Conservation (phyloP, 1,139 yeast species). For the Spencermartinsiella ligniputridi region DNA sequence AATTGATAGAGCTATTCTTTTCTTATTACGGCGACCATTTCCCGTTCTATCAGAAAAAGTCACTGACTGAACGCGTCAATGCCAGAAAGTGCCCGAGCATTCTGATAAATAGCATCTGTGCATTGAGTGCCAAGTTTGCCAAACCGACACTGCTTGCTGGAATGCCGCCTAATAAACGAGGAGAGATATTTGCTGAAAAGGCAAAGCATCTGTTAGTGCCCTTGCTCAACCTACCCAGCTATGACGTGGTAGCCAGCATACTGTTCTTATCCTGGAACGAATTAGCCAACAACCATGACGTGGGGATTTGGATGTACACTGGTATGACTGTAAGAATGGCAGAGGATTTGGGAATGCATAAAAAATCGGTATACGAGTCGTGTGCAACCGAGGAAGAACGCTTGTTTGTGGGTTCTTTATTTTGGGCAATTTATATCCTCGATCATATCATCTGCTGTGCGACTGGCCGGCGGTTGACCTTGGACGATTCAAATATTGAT, state of each 20-base stretch:
- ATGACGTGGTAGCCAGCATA: slow-evolving; percentile 19
- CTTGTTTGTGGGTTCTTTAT: background rate
- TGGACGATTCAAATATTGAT: slow-evolving; percentile 4
- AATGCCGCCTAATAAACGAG: slow-evolving; percentile 2
- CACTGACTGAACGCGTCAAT: slow-evolving; percentile 1
- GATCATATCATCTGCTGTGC: slow-evolving; percentile 10
- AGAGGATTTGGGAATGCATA: slow-evolving; percentile 20
- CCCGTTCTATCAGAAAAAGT: slow-evolving; percentile 2
- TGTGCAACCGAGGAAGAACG: slow-evolving; percentile 4
- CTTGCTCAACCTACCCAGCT: slow-evolving; percentile 17
- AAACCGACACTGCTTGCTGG: background rate
- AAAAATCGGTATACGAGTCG: slow-evolving; percentile 5
- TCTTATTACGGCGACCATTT: slow-evolving; percentile 6
- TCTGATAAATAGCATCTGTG: slow-evolving; percentile 5
- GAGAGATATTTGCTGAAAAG: slow-evolving; percentile 7
- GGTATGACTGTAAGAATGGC: slow-evolving; percentile 23
- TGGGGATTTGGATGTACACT: slow-evolving; percentile 21
- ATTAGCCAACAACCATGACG: slow-evolving; percentile 19
- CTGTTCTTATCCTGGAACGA: slow-evolving; percentile 20
- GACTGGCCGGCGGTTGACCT: slow-evolving; percentile 8
- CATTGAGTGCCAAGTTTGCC: slow-evolving; percentile 8
- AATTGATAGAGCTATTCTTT: slow-evolving; percentile 3
- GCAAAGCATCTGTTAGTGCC: slow-evolving; percentile 12
- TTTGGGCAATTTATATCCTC: slow-evolving; percentile 7
- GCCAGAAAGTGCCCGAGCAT: slow-evolving; percentile 5